These are phyloP conservation scores for Chrysanthemum seticuspe DNA, from an alignment of 129 eudicot genomes.

Conservation along the genomic window DNA sequence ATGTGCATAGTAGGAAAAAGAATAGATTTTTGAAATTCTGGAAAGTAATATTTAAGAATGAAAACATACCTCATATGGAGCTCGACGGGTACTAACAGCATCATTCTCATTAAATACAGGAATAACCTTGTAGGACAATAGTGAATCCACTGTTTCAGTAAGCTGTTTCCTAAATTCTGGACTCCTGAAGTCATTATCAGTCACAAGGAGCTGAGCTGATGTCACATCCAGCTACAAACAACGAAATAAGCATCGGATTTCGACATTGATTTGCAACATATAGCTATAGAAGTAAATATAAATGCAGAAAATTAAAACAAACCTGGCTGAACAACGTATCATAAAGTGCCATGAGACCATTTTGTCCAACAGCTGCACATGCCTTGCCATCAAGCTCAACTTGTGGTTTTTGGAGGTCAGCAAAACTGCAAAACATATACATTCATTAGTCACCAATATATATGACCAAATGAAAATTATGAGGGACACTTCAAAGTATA, in stretches of 20 bases:
- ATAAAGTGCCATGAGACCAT: conserved; percentile 97
- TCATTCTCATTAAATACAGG: conserved; percentile 93
- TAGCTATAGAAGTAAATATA: neutral
- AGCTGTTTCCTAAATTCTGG: conserved; percentile 77
- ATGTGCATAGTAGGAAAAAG: neutral
- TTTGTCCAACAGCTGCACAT: conserved; percentile 98
- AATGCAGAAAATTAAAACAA: neutral
- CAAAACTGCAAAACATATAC: conserved; percentile 57
- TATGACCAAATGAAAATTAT: neutral
- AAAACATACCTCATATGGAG: conserved; percentile 84
- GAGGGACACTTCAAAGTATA: neutral
- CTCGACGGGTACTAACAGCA: conserved; percentile 87
- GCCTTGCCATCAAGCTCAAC: conserved; percentile 94
- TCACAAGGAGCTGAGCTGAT: conserved; percentile 87
- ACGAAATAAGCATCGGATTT: neutral
- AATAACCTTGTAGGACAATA: conserved; percentile 63
- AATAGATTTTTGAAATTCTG: neutral
- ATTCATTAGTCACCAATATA: conserved; percentile 9
- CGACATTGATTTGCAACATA: neutral
- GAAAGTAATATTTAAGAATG: neutral
- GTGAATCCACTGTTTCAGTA: conserved; percentile 71
- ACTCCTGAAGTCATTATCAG: conserved; percentile 92
- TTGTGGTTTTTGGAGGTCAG: conserved; percentile 95
- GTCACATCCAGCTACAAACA: conserved; percentile 73
- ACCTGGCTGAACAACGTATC: conserved; percentile 96